Evolutionary conservation across 495 filamentous ascomycete species (phyloP).

Genomic region (Peziza echinospora): DNA sequence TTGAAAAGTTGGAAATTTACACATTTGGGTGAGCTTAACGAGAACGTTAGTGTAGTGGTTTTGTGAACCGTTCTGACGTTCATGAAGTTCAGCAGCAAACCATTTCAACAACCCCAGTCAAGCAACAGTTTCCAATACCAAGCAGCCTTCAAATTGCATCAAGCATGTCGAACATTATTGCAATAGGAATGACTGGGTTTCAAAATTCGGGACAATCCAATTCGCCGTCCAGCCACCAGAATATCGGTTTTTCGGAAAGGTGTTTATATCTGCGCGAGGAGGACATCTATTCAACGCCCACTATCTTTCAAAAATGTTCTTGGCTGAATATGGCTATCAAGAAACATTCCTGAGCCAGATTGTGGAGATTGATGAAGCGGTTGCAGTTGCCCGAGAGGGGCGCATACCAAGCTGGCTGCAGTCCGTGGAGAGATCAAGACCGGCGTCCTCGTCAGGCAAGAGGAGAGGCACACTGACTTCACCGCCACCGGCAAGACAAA

Average conservation of each 20-base stretch:
- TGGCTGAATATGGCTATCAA: no score
- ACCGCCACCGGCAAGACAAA: no score
- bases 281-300: constrained; percentile 68
- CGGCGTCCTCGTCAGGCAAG: no score
- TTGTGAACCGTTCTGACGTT: background rate
- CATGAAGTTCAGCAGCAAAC: constrained; percentile 51
- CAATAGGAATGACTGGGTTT: constrained; percentile 54
- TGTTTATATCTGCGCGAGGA: constrained; percentile 42
- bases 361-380: constrained; percentile 18
- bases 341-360: constrained; percentile 37
- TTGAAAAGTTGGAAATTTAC: constrained; percentile 58
- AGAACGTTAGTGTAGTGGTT: no score
- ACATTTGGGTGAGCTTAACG: constrained; percentile 45
- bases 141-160: constrained; percentile 23
- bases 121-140: constrained; percentile 14
- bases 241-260: constrained; percentile 49
- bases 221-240: constrained; percentile 30
- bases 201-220: constrained; percentile 50
- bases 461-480: no score
- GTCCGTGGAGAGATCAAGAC: no score
- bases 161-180: constrained; percentile 71
- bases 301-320: constrained; percentile 66
- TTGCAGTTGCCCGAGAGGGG: background rate
- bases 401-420: no score
- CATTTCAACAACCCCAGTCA: constrained; percentile 68